phyloP scores from a whole-genome alignment of 2,329 filamentous ascomycete species.

The Fusarium sp. region DNA sequence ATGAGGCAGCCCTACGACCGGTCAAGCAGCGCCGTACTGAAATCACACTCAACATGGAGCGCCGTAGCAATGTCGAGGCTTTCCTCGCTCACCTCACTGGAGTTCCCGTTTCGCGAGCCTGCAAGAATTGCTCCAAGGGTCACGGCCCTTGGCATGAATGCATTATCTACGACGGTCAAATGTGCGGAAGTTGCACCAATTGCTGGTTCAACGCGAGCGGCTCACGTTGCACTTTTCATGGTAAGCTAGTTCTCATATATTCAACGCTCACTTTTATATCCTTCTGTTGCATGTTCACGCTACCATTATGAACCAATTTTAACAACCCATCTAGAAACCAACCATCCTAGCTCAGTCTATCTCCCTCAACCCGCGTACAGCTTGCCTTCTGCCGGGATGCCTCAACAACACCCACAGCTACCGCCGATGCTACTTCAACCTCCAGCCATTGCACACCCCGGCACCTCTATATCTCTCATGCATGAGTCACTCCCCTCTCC shows the following conservation, averaged over 20 bases:
- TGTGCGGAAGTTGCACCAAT: constrained; percentile 74
- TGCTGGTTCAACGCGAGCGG: constrained; percentile 76
- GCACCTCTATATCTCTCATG: not conserved
- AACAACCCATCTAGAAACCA: constrained; percentile 38
- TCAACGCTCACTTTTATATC: not conserved
- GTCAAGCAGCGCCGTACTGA: constrained; percentile 69
- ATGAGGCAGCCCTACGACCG: constrained; percentile 64
- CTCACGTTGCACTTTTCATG: constrained; percentile 72
- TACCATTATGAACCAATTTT: constrained; percentile 6
- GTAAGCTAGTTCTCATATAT: constrained; percentile 56
- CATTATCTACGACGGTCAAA: constrained; percentile 71
- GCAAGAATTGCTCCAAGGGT: constrained; percentile 73
- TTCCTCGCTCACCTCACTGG: constrained; percentile 72
- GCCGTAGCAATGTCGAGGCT: constrained; percentile 73
- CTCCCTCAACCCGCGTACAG: constrained; percentile 14
- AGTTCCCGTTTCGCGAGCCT: constrained; percentile 62
- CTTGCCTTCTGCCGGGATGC: constrained; percentile 15
- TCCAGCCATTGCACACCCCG: not conserved
- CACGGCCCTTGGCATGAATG: constrained; percentile 73
- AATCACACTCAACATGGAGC: constrained; percentile 68
- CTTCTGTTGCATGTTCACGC: not conserved
- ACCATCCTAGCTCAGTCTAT: constrained; percentile 38
- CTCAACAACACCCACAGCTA: constrained; percentile 6
- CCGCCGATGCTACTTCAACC: constrained; percentile 2
- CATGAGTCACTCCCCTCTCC: not conserved